A percentile compares a stretch with the other conserved stretches of the same genome.
Conservation (phyloP, 148 eudicot species). For the Rhododendron mucronatum region DNA sequence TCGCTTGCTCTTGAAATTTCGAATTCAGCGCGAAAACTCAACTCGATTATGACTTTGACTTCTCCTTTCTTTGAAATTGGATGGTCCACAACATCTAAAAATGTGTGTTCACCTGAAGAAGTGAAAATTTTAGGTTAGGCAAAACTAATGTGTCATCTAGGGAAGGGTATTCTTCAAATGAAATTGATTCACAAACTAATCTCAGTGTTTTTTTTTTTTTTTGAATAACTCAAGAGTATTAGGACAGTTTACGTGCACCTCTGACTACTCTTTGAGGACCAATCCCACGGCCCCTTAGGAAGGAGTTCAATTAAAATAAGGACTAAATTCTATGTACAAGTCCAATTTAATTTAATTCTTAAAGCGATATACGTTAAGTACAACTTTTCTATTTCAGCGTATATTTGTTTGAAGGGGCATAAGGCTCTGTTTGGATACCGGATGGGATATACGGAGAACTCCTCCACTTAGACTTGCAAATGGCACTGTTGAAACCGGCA, state of each 20-base stretch:
- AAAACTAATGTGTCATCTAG: not conserved
- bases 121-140: no score
- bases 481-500: constrained; percentile 56
- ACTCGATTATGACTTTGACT: constrained; percentile 59
- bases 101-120: constrained; percentile 71
- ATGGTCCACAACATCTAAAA: constrained; percentile 62
- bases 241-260: not conserved
- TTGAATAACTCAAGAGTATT: no score
- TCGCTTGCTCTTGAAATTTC: constrained; percentile 82
- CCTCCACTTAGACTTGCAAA: constrained; percentile 89
- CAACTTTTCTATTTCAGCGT: not conserved
- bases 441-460: constrained; percentile 77
- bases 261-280: not conserved
- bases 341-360: no score
- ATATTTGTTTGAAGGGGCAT: not conserved
- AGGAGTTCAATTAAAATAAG: not conserved
- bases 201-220: no score
- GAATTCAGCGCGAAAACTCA: constrained; percentile 73
- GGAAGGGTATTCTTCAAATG: no score
- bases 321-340: not conserved
- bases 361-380: no score
- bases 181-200: no score
- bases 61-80: constrained; percentile 51
- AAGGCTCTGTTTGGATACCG: constrained; percentile 32
- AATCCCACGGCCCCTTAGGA: not conserved